These are phyloP conservation scores for Syncephalis plumigaleata DNA, from an alignment of 371 early-diverging fungal genomes.

Conservation along the genomic window DNA sequence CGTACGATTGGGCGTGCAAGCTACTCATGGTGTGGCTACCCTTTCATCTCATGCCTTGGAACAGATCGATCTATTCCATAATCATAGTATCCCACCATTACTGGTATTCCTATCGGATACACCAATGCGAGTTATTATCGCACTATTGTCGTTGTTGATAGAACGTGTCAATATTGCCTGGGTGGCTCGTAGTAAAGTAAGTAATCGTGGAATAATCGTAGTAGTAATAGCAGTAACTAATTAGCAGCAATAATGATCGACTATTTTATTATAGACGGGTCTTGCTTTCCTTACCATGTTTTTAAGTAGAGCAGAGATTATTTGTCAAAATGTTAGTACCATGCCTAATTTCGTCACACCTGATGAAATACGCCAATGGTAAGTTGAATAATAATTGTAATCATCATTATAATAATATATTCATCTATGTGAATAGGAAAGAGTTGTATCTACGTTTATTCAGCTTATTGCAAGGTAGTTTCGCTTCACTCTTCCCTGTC, in stretches of 20 bases:
- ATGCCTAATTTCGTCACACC: slow-evolving; percentile 31
- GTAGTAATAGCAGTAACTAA: slow-evolving; percentile 12
- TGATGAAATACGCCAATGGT: slow-evolving; percentile 38
- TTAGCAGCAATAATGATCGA: too few species aligned
- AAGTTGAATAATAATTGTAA: slow-evolving; percentile 3
- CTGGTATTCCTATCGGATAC: slow-evolving; percentile 64
- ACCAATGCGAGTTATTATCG: slow-evolving; percentile 59
- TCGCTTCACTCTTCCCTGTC: slow-evolving; percentile 58
- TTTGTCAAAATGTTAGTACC: slow-evolving; percentile 57
- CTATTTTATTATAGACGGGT: slow-evolving; percentile 20
- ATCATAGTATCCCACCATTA: slow-evolving; percentile 62
- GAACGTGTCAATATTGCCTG: slow-evolving; percentile 71
- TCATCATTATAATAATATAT: background rate
- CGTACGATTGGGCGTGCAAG: slow-evolving; percentile 27
- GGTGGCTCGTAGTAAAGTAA: slow-evolving; percentile 60
- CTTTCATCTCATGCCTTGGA: slow-evolving; percentile 26
- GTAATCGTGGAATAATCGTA: background rate
- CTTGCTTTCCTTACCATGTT: slow-evolving; percentile 78
- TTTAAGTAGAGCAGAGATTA: slow-evolving; percentile 72
- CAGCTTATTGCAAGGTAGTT: slow-evolving; percentile 48
- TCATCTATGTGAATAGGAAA: too few species aligned
- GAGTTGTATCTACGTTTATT: slow-evolving; percentile 64
- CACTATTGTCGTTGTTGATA: slow-evolving; percentile 57
- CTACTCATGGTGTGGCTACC: slow-evolving; percentile 7
- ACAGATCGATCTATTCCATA: slow-evolving; percentile 71